phyloP scores from a whole-genome alignment of 306 rosid species.

The Casuarina equisetifolia region DNA sequence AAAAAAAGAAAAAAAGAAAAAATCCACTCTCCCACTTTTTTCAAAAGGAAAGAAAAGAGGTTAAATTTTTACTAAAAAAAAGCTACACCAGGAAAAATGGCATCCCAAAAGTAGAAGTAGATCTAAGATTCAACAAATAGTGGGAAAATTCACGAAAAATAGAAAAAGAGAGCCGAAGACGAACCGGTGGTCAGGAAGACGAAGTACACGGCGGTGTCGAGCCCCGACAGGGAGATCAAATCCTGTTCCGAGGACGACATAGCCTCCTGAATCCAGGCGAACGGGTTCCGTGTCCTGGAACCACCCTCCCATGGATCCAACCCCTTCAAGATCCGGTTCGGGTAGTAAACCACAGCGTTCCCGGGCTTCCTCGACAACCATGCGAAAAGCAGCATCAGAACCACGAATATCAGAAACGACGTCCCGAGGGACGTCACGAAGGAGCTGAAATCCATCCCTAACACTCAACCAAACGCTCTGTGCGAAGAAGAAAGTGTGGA shows the following conservation, averaged over 20 bases:
- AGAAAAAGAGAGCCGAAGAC: conserved; percentile 4
- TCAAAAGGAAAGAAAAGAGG: not conserved
- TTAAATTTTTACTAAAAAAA: not conserved
- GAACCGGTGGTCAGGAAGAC: conserved; percentile 80
- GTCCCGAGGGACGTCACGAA: conserved; percentile 88
- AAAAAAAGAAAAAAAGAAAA: too few relatives aligned
- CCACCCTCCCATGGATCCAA: conserved; percentile 60
- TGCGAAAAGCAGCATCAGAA: conserved; percentile 65
- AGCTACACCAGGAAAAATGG: not conserved
- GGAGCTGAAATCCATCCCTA: conserved; percentile 72
- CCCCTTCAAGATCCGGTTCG: conserved; percentile 82
- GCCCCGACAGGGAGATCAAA: conserved; percentile 69
- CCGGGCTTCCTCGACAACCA: conserved; percentile 63
- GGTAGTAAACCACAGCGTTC: conserved; percentile 81
- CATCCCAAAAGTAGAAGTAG: not conserved
- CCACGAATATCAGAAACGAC: conserved; percentile 65
- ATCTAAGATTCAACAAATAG: not conserved
- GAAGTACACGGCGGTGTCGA: conserved; percentile 90
- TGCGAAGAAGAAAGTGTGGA: too few relatives aligned
- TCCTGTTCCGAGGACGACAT: conserved; percentile 64
- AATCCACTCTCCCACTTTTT: not conserved
- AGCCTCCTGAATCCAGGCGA: conserved; percentile 81
- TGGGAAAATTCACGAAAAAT: not conserved
- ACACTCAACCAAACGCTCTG: not conserved
- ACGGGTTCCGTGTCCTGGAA: conserved; percentile 56